These are phyloP conservation scores for Margaritispora aquatica DNA, from an alignment of 495 filamentous ascomycete species.

Conservation along the genomic window DNA sequence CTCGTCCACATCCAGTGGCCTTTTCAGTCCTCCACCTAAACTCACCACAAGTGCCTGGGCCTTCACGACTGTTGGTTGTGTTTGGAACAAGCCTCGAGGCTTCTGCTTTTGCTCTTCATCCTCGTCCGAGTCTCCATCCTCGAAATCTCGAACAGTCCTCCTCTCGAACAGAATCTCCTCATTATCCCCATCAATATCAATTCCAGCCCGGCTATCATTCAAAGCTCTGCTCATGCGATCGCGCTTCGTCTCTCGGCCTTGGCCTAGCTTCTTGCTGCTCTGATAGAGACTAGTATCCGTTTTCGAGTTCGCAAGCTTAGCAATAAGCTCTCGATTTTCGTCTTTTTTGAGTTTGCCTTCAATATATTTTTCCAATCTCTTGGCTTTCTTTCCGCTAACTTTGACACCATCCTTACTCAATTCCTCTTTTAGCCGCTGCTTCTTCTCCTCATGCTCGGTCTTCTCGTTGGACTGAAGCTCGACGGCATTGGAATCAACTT, in stretches of 20 bases:
- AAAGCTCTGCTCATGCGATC: conserved; percentile 56
- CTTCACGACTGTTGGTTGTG: background rate
- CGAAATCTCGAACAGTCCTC: conserved; percentile 16
- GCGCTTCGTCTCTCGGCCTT: conserved; percentile 55
- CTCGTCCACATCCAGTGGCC: conserved; percentile 71
- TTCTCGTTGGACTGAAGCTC: conserved; percentile 58
- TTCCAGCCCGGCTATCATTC: conserved; percentile 32
- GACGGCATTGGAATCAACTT: conserved; percentile 60
- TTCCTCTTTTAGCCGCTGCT: conserved; percentile 46
- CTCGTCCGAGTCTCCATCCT: conserved; percentile 2
- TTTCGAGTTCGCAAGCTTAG: conserved; percentile 69
- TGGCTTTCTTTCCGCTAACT: conserved; percentile 86
- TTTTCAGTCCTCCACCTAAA: conserved; percentile 77
- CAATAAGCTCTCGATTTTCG: conserved; percentile 78
- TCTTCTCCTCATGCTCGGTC: conserved; percentile 61
- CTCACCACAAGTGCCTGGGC: conserved; percentile 14
- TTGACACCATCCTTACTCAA: conserved; percentile 67
- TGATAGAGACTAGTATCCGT: conserved; percentile 75
- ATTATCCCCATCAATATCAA: conserved; percentile 30
- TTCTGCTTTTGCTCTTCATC: conserved; percentile 26
- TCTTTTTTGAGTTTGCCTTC: conserved; percentile 93
- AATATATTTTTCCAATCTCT: conserved; percentile 95
- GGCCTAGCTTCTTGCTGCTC: conserved; percentile 71
- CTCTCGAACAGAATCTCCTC: conserved; percentile 39
- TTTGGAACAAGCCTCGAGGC: conserved; percentile 1